phyloP scores from a whole-genome alignment of 2,329 filamentous ascomycete species.

The Ceratocystiopsis sp. region DNA sequence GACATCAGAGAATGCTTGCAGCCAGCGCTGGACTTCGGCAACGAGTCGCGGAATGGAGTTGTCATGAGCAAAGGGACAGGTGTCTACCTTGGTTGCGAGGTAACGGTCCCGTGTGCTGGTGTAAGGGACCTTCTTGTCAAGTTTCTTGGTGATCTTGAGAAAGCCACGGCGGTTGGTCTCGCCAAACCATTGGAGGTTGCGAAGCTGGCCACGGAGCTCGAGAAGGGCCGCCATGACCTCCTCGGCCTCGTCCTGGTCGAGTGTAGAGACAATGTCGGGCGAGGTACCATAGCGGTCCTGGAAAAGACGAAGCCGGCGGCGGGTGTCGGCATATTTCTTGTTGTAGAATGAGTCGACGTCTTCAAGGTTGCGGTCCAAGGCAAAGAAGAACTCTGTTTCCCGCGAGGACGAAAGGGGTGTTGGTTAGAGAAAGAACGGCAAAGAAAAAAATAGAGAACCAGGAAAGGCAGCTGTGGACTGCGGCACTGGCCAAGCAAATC shows the following conservation, averaged over 20 bases:
- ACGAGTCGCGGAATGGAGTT: conserved; percentile 30
- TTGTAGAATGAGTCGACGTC: conserved; percentile 95
- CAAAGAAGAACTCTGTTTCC: conserved; percentile 78
- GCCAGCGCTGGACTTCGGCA: conserved; percentile 70
- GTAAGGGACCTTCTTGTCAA: conserved; percentile 81
- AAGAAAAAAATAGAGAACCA: not conserved
- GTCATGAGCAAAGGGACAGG: conserved; percentile 71
- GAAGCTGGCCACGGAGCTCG: conserved; percentile 70
- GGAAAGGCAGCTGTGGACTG: too few relatives aligned
- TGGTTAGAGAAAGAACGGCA: conserved; percentile 1
- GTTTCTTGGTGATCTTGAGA: conserved; percentile 96
- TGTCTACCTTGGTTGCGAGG: conserved; percentile 77
- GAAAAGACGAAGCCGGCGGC: conserved; percentile 68
- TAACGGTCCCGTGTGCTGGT: conserved; percentile 70
- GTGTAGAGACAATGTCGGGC: conserved; percentile 48
- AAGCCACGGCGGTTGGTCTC: conserved; percentile 93
- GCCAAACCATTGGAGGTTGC: conserved; percentile 94
- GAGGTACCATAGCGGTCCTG: conserved; percentile 73
- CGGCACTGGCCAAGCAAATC: not conserved
- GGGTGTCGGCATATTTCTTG: conserved; percentile 76
- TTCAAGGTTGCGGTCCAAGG: conserved; percentile 90
- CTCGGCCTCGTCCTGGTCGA: conserved; percentile 79
- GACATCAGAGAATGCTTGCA: conserved; percentile 63
- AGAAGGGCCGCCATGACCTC: conserved; percentile 81
- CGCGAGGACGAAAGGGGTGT: conserved; percentile 5